phyloP scores from a whole-genome alignment of 345 rosid genomes.

The Trapa incisa region DNA sequence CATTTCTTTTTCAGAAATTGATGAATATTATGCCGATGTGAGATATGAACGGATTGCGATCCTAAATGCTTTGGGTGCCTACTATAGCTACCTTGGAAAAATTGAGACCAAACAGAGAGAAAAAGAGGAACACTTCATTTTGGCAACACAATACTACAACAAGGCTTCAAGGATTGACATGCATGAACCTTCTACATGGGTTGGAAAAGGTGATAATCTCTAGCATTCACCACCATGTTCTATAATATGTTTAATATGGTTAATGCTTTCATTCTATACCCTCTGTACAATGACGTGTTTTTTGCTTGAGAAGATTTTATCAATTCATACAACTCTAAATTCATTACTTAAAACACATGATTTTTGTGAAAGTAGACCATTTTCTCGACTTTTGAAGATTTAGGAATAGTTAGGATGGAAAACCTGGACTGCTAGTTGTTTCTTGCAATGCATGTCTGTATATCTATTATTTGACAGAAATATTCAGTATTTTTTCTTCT shows the following conservation, averaged over 20 bases:
- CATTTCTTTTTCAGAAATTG: slow-evolving; percentile 45
- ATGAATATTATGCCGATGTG: slow-evolving; percentile 94
- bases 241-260: background rate
- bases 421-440: slow-evolving; percentile 2
- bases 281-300: background rate
- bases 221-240: background rate
- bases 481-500: background rate
- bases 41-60: slow-evolving; percentile 94
- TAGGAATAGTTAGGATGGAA: background rate
- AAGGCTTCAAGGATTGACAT: slow-evolving; percentile 92
- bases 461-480: background rate
- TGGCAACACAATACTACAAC: slow-evolving; percentile 77
- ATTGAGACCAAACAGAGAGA: slow-evolving; percentile 76
- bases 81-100: slow-evolving; percentile 84
- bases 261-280: background rate
- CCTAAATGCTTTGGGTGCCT: slow-evolving; percentile 87
- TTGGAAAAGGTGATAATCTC: slow-evolving; percentile 63
- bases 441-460: slow-evolving; percentile 3
- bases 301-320: background rate
- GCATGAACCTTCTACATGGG: slow-evolving; percentile 99
- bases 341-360: background rate
- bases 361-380: background rate
- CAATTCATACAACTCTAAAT: background rate
- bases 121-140: slow-evolving; percentile 83
- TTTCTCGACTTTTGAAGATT: background rate